These are phyloP conservation scores for Wickerhamomyces sp. DNA, from an alignment of 1,139 yeast genomes.

Conservation along the genomic window DNA sequence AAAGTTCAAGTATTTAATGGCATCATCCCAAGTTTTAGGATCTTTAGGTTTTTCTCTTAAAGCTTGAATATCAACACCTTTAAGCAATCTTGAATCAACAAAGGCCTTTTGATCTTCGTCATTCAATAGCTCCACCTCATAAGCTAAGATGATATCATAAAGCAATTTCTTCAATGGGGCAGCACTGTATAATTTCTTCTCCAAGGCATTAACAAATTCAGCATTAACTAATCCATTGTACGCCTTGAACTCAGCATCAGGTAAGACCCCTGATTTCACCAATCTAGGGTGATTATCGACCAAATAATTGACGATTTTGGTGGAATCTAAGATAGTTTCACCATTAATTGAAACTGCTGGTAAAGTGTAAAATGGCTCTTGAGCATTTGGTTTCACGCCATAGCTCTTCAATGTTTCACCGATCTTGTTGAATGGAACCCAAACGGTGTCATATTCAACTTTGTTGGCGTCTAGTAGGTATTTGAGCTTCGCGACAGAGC, in stretches of 20 bases:
- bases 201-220: slow-evolving; percentile 2
- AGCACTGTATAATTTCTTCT: not conserved
- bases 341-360: slow-evolving; percentile 1
- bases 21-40: slow-evolving; percentile 1
- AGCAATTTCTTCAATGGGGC: not conserved
- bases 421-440: slow-evolving; percentile 3
- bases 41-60: not conserved
- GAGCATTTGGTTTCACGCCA: slow-evolving; percentile 1
- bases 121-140: not conserved
- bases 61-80: not conserved
- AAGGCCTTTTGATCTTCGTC: slow-evolving; percentile 1
- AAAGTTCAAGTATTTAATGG: slow-evolving; percentile 1
- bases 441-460: not conserved
- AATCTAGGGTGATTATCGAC: not conserved
- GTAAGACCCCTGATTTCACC: slow-evolving; percentile 1
- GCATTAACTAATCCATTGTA: not conserved
- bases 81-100: not conserved
- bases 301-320: slow-evolving; percentile 1
- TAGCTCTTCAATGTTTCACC: not conserved
- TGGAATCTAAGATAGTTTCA: not conserved
- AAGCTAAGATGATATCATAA: not conserved
- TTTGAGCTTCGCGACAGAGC: not conserved
- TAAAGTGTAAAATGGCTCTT: slow-evolving; percentile 2
- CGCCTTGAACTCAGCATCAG: not conserved
- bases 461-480: slow-evolving; percentile 1